phyloP scores from a whole-genome alignment of 345 rosid species.

The Bruguiera sexangula region DNA sequence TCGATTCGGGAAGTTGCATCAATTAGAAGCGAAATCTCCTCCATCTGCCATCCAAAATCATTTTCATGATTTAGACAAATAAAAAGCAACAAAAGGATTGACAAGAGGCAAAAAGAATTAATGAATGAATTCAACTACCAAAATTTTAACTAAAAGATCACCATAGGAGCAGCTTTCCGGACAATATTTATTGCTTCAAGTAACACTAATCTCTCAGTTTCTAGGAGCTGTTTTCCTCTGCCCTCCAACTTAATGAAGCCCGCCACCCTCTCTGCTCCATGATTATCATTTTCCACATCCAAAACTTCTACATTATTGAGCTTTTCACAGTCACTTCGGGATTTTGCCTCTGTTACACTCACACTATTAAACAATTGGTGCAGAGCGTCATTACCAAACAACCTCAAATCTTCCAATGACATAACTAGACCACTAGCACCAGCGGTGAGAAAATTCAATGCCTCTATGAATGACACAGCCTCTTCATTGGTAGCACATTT shows the following conservation, averaged over 20 bases:
- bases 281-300: constrained; percentile 27
- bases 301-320: constrained; percentile 15
- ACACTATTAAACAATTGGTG: constrained; percentile 40
- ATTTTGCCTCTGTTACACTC: constrained; percentile 22
- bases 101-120: constrained; percentile 22
- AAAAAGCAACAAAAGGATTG: constrained; percentile 17
- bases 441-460: constrained; percentile 35
- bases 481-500: constrained; percentile 26
- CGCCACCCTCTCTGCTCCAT: constrained; percentile 28
- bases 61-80: constrained; percentile 35
- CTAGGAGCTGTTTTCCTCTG: constrained; percentile 61
- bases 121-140: constrained; percentile 48
- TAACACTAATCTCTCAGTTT: constrained; percentile 63
- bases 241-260: constrained; percentile 69
- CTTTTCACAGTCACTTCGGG: constrained; percentile 26
- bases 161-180: constrained; percentile 90
- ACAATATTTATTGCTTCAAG: constrained; percentile 57
- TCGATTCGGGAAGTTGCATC: constrained; percentile 88
- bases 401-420: constrained; percentile 61
- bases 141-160: constrained; percentile 55
- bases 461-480: constrained; percentile 26
- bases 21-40: constrained; percentile 86
- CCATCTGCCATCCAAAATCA: constrained; percentile 61
- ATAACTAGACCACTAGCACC: constrained; percentile 83
- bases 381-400: constrained; percentile 47